Percentiles rank a stretch among this genome's conserved stretches.
These are phyloP conservation scores for Lentinus tigrinus DNA, from an alignment of 768 basidiomycete genomes.

Conservation along the genomic window DNA sequence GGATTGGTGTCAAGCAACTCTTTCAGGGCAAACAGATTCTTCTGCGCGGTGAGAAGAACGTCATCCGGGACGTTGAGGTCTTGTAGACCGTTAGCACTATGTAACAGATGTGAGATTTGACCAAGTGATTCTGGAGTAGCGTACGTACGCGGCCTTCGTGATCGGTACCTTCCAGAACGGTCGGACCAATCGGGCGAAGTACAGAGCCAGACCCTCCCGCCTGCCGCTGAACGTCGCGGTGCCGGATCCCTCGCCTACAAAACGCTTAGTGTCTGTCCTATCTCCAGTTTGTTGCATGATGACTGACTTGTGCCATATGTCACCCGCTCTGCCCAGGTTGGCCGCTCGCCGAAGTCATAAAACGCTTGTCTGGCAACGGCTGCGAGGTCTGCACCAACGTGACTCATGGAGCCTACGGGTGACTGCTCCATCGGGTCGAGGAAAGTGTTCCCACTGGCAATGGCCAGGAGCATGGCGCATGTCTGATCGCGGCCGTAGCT, in stretches of 20 bases:
- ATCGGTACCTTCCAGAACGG: conserved; percentile 88
- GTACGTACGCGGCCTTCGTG: conserved; percentile 57
- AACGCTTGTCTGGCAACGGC: conserved; percentile 81
- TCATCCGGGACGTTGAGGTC: conserved; percentile 64
- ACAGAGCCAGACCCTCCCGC: conserved; percentile 84
- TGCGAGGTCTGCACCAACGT: conserved; percentile 59
- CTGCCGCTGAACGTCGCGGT: conserved; percentile 82
- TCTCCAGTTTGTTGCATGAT: background rate
- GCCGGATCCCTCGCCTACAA: conserved; percentile 62
- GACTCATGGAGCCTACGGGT: conserved; percentile 44
- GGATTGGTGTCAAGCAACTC: conserved; percentile 79
- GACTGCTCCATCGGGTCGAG: conserved; percentile 57
- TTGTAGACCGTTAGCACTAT: conserved; percentile 45
- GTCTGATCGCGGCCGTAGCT: conserved; percentile 93
- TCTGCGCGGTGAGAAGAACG: conserved; percentile 67
- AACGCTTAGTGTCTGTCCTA: background rate
- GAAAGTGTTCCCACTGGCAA: conserved; percentile 84
- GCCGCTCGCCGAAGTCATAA: conserved; percentile 82
- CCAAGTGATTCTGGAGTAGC: background rate
- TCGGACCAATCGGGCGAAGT: conserved; percentile 80
- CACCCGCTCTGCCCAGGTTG: conserved; percentile 76
- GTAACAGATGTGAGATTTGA: background rate
- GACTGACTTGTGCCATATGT: conserved; percentile 72
- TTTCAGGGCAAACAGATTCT: conserved; percentile 75
- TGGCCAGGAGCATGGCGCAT: conserved; percentile 85